Conservation (phyloP, 2,329 filamentous ascomycete species). For the Neofusicoccum umdonicola region DNA sequence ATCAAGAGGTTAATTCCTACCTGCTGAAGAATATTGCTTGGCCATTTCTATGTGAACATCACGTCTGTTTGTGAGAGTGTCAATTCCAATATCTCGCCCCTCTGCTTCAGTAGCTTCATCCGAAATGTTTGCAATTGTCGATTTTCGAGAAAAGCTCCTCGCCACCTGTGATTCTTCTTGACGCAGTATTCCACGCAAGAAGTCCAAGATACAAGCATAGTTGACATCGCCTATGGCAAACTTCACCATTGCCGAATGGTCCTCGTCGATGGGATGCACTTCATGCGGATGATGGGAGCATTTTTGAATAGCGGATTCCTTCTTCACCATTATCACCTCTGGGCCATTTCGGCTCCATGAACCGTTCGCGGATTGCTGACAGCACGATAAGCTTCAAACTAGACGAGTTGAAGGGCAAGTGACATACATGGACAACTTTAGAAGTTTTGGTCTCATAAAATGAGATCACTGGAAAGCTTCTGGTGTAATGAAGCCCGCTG, state of each 20-base stretch:
- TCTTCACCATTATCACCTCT: neutral
- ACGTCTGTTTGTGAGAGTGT: no score
- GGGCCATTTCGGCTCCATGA: neutral
- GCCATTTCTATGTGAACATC: no score
- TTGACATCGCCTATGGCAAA: neutral
- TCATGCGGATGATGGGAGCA: neutral
- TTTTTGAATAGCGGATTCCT: neutral
- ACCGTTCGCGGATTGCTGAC: neutral
- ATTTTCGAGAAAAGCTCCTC: no score
- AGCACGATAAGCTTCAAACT: no score
- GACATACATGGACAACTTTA: neutral
- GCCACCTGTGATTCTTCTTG: rapidly evolving
- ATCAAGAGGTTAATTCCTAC: neutral
- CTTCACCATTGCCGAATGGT: neutral
- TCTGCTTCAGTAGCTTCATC: no score
- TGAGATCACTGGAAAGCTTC: neutral
- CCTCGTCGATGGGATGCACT: neutral
- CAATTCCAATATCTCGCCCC: no score
- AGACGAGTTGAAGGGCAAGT: no score
- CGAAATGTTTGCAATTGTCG: no score
- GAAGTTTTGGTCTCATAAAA: neutral
- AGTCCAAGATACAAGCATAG: neutral
- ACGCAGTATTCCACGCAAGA: rapidly evolving
- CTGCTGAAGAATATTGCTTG: neutral
- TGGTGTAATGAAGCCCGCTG: neutral